Base-by-base conservation (phyloP, 1,284 basidiomycete species). In the Cutaneotrichosporon sp. region DNA sequence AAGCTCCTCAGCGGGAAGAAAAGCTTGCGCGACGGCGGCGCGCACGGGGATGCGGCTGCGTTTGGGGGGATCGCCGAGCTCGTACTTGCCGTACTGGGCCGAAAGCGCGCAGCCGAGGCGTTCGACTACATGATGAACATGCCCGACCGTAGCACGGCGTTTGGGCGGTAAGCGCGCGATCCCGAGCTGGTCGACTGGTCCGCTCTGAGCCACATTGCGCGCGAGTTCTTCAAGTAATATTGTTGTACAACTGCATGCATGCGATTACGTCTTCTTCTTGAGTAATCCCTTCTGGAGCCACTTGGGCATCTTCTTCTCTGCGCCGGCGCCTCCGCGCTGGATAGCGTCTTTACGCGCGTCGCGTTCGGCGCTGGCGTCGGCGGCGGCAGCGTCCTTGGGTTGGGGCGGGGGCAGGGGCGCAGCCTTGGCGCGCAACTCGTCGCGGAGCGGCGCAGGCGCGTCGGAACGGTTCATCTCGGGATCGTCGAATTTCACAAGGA, bases 391-490 rank as follows among this genome's bases (percentile, higher is more conserved):
- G 5, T 49, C 53, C 64, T 56, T 51, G 36, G 56, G 33, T 7
- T 45, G 41, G 4, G 69, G 49, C 4, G 63, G 49, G 0, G 73
- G 74, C 9, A 74, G 56, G 1, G 74, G 74, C 10, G 68, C 68
- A 20, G 60, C 66, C 51, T 62, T 60, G 42, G 63, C 58, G 34
- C 65, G 55, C 15, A 76, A 52, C 33, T 70, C 64, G 14, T 64
- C 64, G 14, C 59, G 54, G n/a, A 76, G 60, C 0, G 74, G 72
- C 10, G 74, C 74, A 22, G 62, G 60, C 20, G 56, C 62, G 26
- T 58, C 58, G 8, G 67, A 66, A 73, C 71, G 65, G 56, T 76
- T 76, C 69, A 74, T 64, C 14, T 53, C 66, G 18, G 67, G 70
- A 9, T 72, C 74, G 12, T 67, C 69, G 61, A 68, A 76, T 41